A percentile compares a stretch with the other conserved stretches of the same genome.
Conservation (phyloP, 768 basidiomycete species). For the Leccinum barrowsii region DNA sequence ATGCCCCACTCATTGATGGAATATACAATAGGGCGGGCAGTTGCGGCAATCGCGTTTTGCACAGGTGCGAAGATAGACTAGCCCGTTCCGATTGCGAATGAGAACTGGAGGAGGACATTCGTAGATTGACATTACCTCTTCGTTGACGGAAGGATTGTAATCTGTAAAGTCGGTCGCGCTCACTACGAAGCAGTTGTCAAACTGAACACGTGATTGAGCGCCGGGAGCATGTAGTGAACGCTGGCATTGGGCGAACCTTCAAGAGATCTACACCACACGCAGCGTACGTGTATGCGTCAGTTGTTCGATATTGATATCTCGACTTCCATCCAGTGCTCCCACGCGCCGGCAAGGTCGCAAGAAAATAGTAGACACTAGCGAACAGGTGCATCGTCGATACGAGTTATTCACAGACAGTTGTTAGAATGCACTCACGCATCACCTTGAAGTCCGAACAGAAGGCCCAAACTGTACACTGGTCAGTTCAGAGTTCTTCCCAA, state of each 20-base stretch:
- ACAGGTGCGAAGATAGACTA: neutral
- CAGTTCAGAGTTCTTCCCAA: too few species aligned
- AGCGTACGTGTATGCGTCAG: slow-evolving; percentile 5
- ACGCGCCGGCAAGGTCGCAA: slow-evolving; percentile 2
- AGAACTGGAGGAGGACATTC: neutral
- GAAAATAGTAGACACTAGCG: neutral
- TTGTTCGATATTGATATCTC: slow-evolving; percentile 3
- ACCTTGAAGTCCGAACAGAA: too few species aligned
- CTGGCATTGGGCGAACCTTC: slow-evolving; percentile 2
- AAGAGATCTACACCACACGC: slow-evolving; percentile 10
- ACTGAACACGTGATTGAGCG: neutral
- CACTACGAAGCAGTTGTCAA: slow-evolving; percentile 10
- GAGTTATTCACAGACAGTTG: neutral
- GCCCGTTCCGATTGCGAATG: neutral
- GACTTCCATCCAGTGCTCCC: slow-evolving; percentile 4
- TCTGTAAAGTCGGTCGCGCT: slow-evolving; percentile 2
- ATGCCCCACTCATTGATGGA: slow-evolving; percentile 51
- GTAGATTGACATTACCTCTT: slow-evolving; percentile 1
- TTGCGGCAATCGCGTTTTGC: slow-evolving; percentile 6
- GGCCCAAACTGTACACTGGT: too few species aligned
- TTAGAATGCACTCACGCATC: too few species aligned
- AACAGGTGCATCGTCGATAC: neutral
- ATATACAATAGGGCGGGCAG: slow-evolving; percentile 35
- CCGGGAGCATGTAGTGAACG: neutral
- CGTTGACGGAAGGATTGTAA: neutral